These are phyloP conservation scores for Alternaria panax DNA, from an alignment of 2,329 filamentous ascomycete genomes.

Conservation along the genomic window DNA sequence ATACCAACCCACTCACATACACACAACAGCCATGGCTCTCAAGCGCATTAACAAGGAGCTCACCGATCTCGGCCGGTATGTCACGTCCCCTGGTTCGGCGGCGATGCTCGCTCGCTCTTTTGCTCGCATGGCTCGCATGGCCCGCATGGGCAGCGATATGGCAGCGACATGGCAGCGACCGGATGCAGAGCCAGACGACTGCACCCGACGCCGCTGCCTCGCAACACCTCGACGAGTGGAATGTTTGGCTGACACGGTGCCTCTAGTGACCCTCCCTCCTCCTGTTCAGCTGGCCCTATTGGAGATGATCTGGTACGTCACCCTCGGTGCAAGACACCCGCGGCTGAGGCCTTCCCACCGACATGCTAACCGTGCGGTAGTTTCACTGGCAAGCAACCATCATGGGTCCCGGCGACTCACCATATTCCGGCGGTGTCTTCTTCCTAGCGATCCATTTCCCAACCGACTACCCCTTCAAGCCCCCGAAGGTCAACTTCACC, in stretches of 20 bases:
- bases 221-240: slow-evolving; percentile 9
- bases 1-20: slow-evolving; percentile 24
- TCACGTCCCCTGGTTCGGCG: slow-evolving; percentile 31
- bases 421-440: slow-evolving; percentile 98
- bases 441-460: slow-evolving; percentile 99
- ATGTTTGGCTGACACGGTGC: slow-evolving; percentile 43
- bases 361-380: slow-evolving; percentile 59
- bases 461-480: slow-evolving; percentile 99
- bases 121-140: too few species aligned
- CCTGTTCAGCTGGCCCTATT: slow-evolving; percentile 95
- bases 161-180: slow-evolving; percentile 18
- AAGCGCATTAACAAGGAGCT: slow-evolving; percentile 97
- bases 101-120: slow-evolving; percentile 31
- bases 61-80: slow-evolving; percentile 84
- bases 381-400: slow-evolving; percentile 99
- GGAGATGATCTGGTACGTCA: slow-evolving; percentile 94
- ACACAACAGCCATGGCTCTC: slow-evolving; percentile 71
- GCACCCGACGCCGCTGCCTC: slow-evolving; percentile 19
- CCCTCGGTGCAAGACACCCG: slow-evolving; percentile 32
- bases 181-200: slow-evolving; percentile 41
- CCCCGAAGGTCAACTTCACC: slow-evolving; percentile 99
- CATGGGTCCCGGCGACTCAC: slow-evolving; percentile 97
- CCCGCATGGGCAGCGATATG: slow-evolving; percentile 46
- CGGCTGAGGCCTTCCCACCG: slow-evolving; percentile 41
- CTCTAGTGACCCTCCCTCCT: slow-evolving; percentile 91